Percentiles rank a stretch among this genome's conserved stretches.
Conservation (phyloP, 129 eudicot genomes). For the Tagetes erecta region DNA sequence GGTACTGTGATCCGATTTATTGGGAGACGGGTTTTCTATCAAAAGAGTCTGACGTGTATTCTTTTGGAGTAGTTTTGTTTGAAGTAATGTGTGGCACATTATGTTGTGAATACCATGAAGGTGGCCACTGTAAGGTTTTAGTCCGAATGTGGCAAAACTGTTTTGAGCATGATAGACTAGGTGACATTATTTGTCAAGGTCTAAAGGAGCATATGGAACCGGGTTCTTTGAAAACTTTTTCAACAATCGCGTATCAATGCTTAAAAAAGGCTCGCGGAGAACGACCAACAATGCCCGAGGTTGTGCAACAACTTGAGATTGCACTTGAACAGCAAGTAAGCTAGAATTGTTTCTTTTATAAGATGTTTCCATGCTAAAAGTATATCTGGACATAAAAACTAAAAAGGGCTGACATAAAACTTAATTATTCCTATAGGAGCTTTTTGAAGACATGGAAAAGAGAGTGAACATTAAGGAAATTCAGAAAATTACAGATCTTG, state of each 20-base stretch:
- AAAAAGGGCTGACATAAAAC: background rate
- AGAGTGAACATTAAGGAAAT: background rate
- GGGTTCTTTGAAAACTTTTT: background rate
- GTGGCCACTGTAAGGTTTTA: background rate
- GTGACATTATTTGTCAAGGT: background rate
- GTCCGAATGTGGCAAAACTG: background rate
- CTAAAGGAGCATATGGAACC: background rate
- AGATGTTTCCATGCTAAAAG: background rate
- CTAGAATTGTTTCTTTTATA: background rate
- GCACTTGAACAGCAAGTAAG: background rate
- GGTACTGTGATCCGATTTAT: too few species aligned
- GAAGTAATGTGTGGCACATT: background rate
- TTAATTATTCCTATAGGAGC: background rate
- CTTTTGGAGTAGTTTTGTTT: background rate
- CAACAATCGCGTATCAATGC: background rate
- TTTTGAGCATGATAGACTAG: background rate
- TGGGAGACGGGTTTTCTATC: too few species aligned
- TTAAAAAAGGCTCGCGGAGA: background rate
- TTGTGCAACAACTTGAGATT: background rate
- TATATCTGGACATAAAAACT: background rate
- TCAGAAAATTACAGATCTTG: background rate
- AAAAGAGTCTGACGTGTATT: background rate
- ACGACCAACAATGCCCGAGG: background rate
- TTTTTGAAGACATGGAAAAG: background rate
- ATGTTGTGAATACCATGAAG: background rate